Evolutionary conservation across 2,329 filamentous ascomycete genomes (phyloP), one percentile per base, ranked within the genome.

Genomic region (Eurotiales sp.): DNA sequence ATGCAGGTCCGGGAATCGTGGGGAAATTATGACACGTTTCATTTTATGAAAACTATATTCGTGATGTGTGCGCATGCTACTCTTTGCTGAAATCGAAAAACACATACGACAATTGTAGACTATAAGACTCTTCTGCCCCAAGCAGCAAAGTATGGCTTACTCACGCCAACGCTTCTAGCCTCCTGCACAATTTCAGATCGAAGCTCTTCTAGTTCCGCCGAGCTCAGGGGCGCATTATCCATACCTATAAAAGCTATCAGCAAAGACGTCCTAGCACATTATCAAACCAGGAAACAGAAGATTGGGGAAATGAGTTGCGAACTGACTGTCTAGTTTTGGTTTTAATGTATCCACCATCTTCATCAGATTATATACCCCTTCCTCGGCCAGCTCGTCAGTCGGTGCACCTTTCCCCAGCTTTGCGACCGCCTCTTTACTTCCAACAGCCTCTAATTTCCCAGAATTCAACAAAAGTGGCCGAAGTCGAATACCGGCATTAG

Each of bases 271-370:
- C 25, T 34, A 15, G 30, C 14, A n/a, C 10, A 6, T 27, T 10
- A 27, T 27, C 25, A 34, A 34, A 14, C 3, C 30, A 15, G n/a
- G 3, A 11, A 17, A 29, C 25, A 41, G 42, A 3, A 17, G 19
- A n/a, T 29, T 12, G 11, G 2, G 4, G 22, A 29, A 19, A 7
- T 21, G 29, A 22, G n/a, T 25, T n/a, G 25, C 5, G 14, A 5
- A 42, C 46, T 2, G 25, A 49, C 46, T 37, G 21, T 49, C 46
- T 5, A 49, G 27, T 42, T 49, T 49, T 15, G 46, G 46, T 34
- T 42, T 49, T 27, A 49, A 11, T 17, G 46, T 49, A 17, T 49
- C 46, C 4, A 49, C n/a, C 46, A 49, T 49, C 29, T 42, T 49
- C 37, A 49, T 42, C 25, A 49, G 21, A 34, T 49, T 49, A 14